Evolutionary conservation across 116 monocot species (phyloP).

Genomic region (Thalassia testudinum): DNA sequence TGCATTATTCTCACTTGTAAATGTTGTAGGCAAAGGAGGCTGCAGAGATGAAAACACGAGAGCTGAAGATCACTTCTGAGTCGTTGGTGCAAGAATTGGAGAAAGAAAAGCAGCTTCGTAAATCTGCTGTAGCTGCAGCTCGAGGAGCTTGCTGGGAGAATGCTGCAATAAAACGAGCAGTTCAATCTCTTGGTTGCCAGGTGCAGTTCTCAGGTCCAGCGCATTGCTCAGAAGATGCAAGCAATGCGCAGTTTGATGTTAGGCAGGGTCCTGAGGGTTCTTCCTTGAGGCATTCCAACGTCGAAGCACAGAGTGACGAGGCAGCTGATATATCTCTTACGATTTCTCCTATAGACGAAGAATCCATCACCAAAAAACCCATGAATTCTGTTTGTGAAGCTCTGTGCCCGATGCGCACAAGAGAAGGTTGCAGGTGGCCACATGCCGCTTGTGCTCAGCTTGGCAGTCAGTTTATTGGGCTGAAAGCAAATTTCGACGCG

Average conservation of each 20-base stretch:
- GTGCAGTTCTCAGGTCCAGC: slow-evolving; percentile 45
- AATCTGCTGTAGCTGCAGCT: slow-evolving; percentile 31
- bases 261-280: slow-evolving; percentile 7
- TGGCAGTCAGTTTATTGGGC: slow-evolving; percentile 72
- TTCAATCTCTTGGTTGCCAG: slow-evolving; percentile 78
- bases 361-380: slow-evolving; percentile 16
- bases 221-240: slow-evolving; percentile 9
- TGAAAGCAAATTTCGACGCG: slow-evolving; percentile 87
- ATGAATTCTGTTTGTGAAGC: slow-evolving; percentile 36
- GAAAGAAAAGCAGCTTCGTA: slow-evolving; percentile 34
- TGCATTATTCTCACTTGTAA: no score
- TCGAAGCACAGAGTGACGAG: slow-evolving; percentile 12
- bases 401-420: slow-evolving; percentile 64
- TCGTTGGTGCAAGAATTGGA: slow-evolving; percentile 35
- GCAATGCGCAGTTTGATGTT: slow-evolving; percentile 9
- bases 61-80: slow-evolving; percentile 32
- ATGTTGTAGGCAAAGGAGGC: slow-evolving; percentile 57
- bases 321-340: slow-evolving; percentile 41
- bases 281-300: slow-evolving; percentile 7
- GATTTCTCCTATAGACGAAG: slow-evolving; percentile 50
- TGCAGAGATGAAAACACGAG: slow-evolving; percentile 38
- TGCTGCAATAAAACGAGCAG: slow-evolving; percentile 56
- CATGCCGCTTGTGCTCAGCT: slow-evolving; percentile 69
- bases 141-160: slow-evolving; percentile 49
- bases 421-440: slow-evolving; percentile 89